Evolutionary conservation across 1,139 yeast genomes (phyloP), one percentile per base, ranked within the genome.

Genomic region (Eremothecium sinecaudum): DNA sequence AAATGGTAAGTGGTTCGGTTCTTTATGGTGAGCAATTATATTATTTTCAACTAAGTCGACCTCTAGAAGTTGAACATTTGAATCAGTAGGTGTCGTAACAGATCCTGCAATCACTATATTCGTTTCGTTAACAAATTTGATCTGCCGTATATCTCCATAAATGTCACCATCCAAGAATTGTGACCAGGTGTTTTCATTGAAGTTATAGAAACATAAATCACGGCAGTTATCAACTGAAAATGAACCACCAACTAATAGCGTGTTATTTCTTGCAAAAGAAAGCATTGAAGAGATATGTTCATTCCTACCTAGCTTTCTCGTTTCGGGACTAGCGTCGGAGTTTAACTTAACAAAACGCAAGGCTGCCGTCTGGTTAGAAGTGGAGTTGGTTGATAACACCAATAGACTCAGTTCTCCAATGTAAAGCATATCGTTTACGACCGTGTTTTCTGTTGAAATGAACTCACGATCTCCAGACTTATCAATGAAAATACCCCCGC

Each of bases 221-320:
- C 64, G 58, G 59, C 95, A 84, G 29, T 64, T 61, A 0, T 81
- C 78, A 3, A 80, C 79, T 23, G 64, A 57, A 49, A 83, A 83
- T 31, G 73, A 65, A 14, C 98, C 98, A 32, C 83, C 94, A 8
- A 83, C 80, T 24, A 84, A 63, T 13, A 86, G 55, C 16, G 69
- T 64, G 16, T 66, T 54, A 6, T 65, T 65, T 19, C 62, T 59
- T 22, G 74, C 77, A 42, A 71, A 68, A 37, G 67, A 64, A 2
- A 69, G 73, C 40, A 82, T 58, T 2, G 79, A 58, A 37, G 70
- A 72, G 6, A 82, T 71, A 25, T 52, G 46, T 3, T 71, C 62
- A 10, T 56, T 40, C 27, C 16, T 46, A 32, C 39, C n/a, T n/a
- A n/a, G n/a, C n/a, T n/a, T n/a, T n/a, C n/a, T n/a, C n/a, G n/a